phyloP scores from a whole-genome alignment of 2,329 filamentous ascomycete species.

The Clarireedia homoeocarpa region DNA sequence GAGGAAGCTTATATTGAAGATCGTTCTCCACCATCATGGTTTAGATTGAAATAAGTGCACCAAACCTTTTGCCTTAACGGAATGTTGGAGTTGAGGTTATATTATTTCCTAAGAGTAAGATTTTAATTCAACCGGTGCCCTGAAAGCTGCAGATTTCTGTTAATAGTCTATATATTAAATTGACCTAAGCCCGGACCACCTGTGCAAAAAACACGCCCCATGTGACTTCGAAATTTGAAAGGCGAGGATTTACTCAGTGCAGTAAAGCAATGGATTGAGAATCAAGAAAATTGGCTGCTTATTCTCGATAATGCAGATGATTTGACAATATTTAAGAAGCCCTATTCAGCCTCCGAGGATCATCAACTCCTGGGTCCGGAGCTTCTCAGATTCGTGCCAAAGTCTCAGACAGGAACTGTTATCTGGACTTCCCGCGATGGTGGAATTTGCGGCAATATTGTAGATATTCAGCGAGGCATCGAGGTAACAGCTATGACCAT shows the following conservation, averaged over 20 bases:
- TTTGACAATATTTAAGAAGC: too few relatives aligned
- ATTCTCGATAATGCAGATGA: conserved; percentile 15
- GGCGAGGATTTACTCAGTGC: conserved; percentile 19
- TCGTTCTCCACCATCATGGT: too few relatives aligned
- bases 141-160: too few relatives aligned
- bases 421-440: conserved; percentile 31
- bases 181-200: too few relatives aligned
- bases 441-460: conserved; percentile 23
- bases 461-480: conserved; percentile 19
- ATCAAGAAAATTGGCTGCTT: conserved; percentile 26
- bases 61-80: too few relatives aligned
- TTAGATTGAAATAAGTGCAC: too few relatives aligned
- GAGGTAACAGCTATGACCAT: conserved; percentile 10
- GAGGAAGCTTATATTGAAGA: too few relatives aligned
- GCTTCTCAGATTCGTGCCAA: conserved; percentile 24
- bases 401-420: conserved; percentile 21
- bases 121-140: too few relatives aligned
- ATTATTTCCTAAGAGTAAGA: too few relatives aligned
- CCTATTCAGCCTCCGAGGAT: background rate
- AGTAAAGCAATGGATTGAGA: conserved; percentile 16
- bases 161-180: too few relatives aligned
- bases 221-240: conserved; percentile 6
- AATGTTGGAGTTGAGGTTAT: too few relatives aligned
- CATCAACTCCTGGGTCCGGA: background rate
- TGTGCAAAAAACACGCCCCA: too few relatives aligned